phyloP scores from a whole-genome alignment of 2,329 filamentous ascomycete genomes.

The Elsinoe necatrix region DNA sequence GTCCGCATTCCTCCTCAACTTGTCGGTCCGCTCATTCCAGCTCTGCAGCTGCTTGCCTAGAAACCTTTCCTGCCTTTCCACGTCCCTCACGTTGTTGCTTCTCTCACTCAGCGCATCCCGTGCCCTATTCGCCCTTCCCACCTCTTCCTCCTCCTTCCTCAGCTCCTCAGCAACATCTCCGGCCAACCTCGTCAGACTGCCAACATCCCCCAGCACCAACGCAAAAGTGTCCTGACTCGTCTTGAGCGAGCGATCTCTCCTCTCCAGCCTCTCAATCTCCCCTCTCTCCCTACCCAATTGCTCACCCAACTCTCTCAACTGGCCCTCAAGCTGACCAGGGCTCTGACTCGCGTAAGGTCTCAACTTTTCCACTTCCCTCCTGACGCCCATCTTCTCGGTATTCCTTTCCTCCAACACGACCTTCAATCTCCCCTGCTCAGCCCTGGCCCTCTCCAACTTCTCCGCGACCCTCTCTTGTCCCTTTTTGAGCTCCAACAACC shows the following conservation, averaged over 20 bases:
- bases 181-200: conserved; percentile 77
- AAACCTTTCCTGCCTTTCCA: conserved; percentile 78
- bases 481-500: conserved; percentile 68
- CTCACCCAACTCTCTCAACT: conserved; percentile 71
- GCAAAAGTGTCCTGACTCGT: conserved; percentile 85
- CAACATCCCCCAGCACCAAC: conserved; percentile 75
- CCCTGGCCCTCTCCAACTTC: conserved; percentile 73
- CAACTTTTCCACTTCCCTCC: conserved; percentile 81
- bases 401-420: conserved; percentile 63
- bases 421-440: conserved; percentile 69
- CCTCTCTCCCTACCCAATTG: conserved; percentile 69
- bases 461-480: conserved; percentile 77
- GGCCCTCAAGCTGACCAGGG: conserved; percentile 71
- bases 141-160: conserved; percentile 83
- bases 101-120: conserved; percentile 80
- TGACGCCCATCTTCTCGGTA: conserved; percentile 58
- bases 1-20: conserved; percentile 68
- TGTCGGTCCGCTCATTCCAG: conserved; percentile 79
- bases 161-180: conserved; percentile 82
- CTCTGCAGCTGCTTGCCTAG: conserved; percentile 76
- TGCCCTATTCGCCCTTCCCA: conserved; percentile 68
- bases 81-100: conserved; percentile 80
- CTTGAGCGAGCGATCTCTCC: conserved; percentile 78
- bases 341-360: conserved; percentile 88
- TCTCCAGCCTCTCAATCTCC: conserved; percentile 80